phyloP scores from a whole-genome alignment of 225 moss, liverwort and hornwort genomes.

The Takakia lepidozioides region DNA sequence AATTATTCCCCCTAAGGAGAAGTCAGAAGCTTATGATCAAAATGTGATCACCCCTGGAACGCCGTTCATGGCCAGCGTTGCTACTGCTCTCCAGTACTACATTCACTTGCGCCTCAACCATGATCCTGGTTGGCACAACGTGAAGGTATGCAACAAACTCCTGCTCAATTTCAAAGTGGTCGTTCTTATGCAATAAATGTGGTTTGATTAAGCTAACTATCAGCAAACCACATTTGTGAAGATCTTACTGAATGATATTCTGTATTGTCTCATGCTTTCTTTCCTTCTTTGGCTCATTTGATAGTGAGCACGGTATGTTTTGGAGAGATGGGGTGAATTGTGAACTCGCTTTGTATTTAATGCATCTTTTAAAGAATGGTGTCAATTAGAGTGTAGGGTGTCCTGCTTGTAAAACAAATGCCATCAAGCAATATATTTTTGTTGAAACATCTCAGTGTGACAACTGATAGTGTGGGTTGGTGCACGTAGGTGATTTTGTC shows the following conservation, averaged over 20 bases:
- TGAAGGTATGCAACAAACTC: conserved; percentile 42
- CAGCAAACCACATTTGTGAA: too few species aligned
- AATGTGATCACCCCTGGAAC: conserved; percentile 99
- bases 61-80: conserved; percentile 91
- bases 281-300: too few species aligned
- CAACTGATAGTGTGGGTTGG: not conserved
- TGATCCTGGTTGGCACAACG: conserved; percentile 93
- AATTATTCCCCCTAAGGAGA: conserved; percentile 73
- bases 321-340: not conserved
- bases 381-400: not conserved
- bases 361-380: not conserved
- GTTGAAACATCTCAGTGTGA: not conserved
- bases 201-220: too few species aligned
- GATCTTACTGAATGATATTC: too few species aligned
- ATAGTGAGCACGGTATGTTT: not conserved
- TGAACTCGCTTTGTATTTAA: not conserved
- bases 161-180: too few species aligned
- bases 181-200: too few species aligned
- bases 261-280: too few species aligned
- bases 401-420: not conserved
- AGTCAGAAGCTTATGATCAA: conserved; percentile 79
- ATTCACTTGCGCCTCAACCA: conserved; percentile 84
- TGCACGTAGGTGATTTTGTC: conserved; percentile 80
- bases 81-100: conserved; percentile 89
- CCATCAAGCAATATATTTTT: too few species aligned